Base-by-base conservation (phyloP, 768 basidiomycete genomes). In the Podaxis sp. region DNA sequence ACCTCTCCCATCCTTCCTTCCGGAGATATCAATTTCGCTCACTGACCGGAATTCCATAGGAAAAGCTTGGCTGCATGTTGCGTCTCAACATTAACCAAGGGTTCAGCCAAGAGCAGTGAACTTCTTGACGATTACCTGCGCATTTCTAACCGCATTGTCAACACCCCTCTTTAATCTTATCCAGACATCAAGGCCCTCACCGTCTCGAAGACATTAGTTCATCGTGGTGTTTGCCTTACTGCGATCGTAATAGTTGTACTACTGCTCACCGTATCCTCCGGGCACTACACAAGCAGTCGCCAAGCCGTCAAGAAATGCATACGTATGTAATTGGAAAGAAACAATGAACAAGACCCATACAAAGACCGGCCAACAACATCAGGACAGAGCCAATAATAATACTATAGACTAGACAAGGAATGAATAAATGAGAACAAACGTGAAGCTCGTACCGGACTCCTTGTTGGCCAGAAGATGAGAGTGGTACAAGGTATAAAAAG, bases 401-500 rank as follows among this genome's bases (percentile, higher is more conserved):
- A 62, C 38, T 17, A 30, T n/a, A 46, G 44, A 46, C n/a, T 46
- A 46, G 46, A 46, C 61, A 67, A 22, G 63, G 57, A 59, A 53
- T 39, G 53, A 6, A 48, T 55, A 33, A 39, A 46, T 38, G 59
- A 52, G 38, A 66, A 68, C 54, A 65, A 66, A 53, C 63, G 61
- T 57, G 57, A 66, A 60, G 62, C 66, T 59, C 57, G 59, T 52
- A 63, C 64, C 53, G 65, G 46, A 22, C 59, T 24, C 59, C 17
- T 33, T 44, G 38, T 33, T 53, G 59, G 49, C 53, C 39, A 28
- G 44, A 57, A 30, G 57, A 64, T 24, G 40, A 57, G 59, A 8
- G 40, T 19, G 39, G 42, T 49, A 53, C 66, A 53, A 64, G 42
- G 63, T 65, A 59, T 61, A 65, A 62, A 67, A 61, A 63, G 63